Conservation (phyloP, 768 basidiomycete genomes). For the Lepiota brunneoincarnata region DNA sequence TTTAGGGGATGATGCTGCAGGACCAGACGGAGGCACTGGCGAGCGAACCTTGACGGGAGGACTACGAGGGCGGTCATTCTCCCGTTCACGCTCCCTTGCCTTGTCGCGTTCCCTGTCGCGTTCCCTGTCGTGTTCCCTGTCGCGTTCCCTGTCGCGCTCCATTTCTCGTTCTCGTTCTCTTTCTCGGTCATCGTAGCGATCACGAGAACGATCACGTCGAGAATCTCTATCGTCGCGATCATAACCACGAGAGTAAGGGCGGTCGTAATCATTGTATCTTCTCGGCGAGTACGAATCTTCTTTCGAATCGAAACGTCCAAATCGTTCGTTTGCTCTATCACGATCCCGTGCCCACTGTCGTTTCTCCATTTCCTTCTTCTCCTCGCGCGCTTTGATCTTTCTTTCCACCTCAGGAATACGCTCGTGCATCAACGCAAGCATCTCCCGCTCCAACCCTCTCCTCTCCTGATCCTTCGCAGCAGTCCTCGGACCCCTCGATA, state of each 20-base stretch:
- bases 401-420: conserved; percentile 88
- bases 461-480: conserved; percentile 81
- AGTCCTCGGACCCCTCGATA: conserved; percentile 70
- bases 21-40: conserved; percentile 48
- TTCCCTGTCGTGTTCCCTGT: conserved; percentile 15
- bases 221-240: conserved; percentile 28
- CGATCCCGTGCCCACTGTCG: conserved; percentile 76
- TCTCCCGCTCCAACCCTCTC: conserved; percentile 82
- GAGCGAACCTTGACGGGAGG: conserved; percentile 52
- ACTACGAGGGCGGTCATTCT: conserved; percentile 43
- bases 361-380: conserved; percentile 72
- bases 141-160: conserved; percentile 15
- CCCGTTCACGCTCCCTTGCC: conserved; percentile 27
- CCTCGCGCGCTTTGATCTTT: conserved; percentile 76
- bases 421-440: conserved; percentile 85
- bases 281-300: conserved; percentile 40
- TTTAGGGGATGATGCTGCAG: conserved; percentile 44
- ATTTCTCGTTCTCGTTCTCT: conserved; percentile 25
- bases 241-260: conserved; percentile 49
- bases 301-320: conserved; percentile 62
- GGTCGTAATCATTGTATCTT: conserved; percentile 46
- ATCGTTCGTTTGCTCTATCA: conserved; percentile 81
- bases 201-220: conserved; percentile 34
- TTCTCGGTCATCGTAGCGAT: conserved; percentile 35
- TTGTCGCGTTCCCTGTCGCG: conserved; percentile 17